Base-by-base conservation (phyloP, 2,329 filamentous ascomycete species). In the Microascus cirrosus region DNA sequence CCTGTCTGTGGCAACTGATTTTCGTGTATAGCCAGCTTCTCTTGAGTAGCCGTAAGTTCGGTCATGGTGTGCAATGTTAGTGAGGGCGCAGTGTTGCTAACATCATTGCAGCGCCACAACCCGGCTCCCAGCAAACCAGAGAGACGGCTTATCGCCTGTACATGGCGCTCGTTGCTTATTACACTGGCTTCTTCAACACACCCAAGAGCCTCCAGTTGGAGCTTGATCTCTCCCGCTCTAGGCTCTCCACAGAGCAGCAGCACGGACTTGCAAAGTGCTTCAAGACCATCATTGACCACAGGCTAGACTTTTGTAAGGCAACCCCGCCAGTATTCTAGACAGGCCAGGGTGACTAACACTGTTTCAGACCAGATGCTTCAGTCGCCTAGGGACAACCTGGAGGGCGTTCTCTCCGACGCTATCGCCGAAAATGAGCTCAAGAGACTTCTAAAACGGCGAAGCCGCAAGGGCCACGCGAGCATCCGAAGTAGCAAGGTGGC, bases 1-100 rank as follows among this genome's bases (percentile, higher is more conserved):
- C 70, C 18, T 73, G 72, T 63, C 65, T 78, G 64, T 79, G 77
- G 76, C 74, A 78, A 60, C 65, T 78, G 58, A 74, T 79, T 51
- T 68, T 79, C 48, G 72, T 77, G 62, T 78, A 79, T 60, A 71
- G 72, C 24, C 74, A 78, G 57, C 65, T 78, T 32, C 55, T 57
- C n/a, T 15, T 18, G 24, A 57, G 55, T 48, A 57, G 28, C 34
- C 39, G 55, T 57, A 42, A 57, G 55, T 57, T 24, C 3, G 25
- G 15, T 12, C 10, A 4, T 18, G 36, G 24, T 8, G 18, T 55
- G 12, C 22, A 5, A 34, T 53, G 51, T 45, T 36, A 11, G 18
- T 22, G 39, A 24, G 13, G 35, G n/a, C 34, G 25, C 25, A 36
- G 32, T 39, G 54, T 52, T 39, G 12, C 32, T 52, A 20, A n/a